phyloP scores from a whole-genome alignment of 1,284 basidiomycete genomes.

The Sanghuangporus baumii region DNA sequence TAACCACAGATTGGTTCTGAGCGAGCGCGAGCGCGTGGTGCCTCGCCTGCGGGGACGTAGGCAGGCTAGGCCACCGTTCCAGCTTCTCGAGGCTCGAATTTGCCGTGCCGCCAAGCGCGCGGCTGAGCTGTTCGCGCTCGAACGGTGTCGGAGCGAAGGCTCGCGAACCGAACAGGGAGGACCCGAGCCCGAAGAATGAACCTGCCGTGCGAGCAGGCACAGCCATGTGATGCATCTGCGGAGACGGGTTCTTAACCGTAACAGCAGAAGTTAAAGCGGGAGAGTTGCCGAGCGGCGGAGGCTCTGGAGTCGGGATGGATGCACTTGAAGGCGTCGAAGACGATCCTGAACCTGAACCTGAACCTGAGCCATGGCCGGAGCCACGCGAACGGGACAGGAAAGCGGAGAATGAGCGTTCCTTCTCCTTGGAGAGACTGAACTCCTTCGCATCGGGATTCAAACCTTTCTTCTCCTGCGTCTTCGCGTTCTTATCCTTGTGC shows the following conservation, averaged over 20 bases:
- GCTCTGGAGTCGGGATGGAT: slow-evolving; percentile 10
- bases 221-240: background rate
- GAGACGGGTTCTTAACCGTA: background rate
- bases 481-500: slow-evolving; percentile 10
- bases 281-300: slow-evolving; percentile 1
- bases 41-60: slow-evolving; percentile 11
- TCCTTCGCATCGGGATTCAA: slow-evolving; percentile 36
- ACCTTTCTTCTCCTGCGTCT: slow-evolving; percentile 18
- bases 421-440: slow-evolving; percentile 24
- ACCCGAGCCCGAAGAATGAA: slow-evolving; percentile 6
- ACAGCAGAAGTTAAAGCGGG: slow-evolving; percentile 3
- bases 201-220: background rate
- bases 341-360: slow-evolving; percentile 3
- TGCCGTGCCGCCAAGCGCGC: slow-evolving; percentile 13
- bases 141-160: slow-evolving; percentile 29
- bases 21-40: background rate
- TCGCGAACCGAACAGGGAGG: slow-evolving; percentile 19
- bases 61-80: slow-evolving; percentile 5
- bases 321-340: slow-evolving; percentile 14
- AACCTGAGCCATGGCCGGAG: background rate
- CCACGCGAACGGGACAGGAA: slow-evolving; percentile 12
- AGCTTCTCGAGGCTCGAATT: slow-evolving; percentile 16
- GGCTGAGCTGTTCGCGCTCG: slow-evolving; percentile 25
- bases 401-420: slow-evolving; percentile 15
- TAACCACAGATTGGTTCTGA: background rate